A percentile compares a stretch with the other conserved stretches of the same genome.
These are phyloP conservation scores for Globisporangium rhizosaccharum DNA, from an alignment of 352 stramenopile species.

Conservation along the genomic window DNA sequence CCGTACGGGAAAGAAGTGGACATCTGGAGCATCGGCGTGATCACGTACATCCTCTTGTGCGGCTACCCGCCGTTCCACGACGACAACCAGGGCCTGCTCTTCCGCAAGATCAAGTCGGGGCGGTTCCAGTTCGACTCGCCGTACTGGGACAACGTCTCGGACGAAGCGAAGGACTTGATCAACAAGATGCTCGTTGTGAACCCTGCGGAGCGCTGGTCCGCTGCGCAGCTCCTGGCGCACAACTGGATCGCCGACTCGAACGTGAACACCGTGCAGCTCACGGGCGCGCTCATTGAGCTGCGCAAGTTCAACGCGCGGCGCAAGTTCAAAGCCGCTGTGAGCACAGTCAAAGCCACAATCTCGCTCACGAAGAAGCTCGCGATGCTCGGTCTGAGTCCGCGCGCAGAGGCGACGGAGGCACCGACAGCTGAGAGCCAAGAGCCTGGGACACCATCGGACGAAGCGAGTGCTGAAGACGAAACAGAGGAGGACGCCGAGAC, in stretches of 20 bases:
- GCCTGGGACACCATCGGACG: not conserved
- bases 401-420: not conserved
- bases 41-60: conserved; percentile 85
- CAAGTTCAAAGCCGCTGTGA: conserved; percentile 92
- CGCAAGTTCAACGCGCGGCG: conserved; percentile 92
- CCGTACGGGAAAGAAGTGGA: conserved; percentile 79
- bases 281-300: conserved; percentile 83
- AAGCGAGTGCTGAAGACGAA: not conserved
- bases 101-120: conserved; percentile 67
- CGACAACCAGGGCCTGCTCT: conserved; percentile 88
- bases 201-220: conserved; percentile 71
- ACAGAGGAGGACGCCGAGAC: not conserved
- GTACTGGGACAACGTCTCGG: conserved; percentile 78
- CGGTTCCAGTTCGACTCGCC: conserved; percentile 70
- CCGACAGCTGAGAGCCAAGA: not conserved
- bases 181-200: conserved; percentile 85
- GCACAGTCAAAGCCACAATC: conserved; percentile 83
- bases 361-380: conserved; percentile 70
- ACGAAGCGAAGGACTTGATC: conserved; percentile 87
- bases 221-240: conserved; percentile 67
- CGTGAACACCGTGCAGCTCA: conserved; percentile 73
- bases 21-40: conserved; percentile 90
- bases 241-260: conserved; percentile 84
- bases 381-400: conserved; percentile 10
- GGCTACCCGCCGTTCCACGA: conserved; percentile 87